phyloP scores from a whole-genome alignment of 2,329 filamentous ascomycete species.

The Chaetoscypha palmicola region DNA sequence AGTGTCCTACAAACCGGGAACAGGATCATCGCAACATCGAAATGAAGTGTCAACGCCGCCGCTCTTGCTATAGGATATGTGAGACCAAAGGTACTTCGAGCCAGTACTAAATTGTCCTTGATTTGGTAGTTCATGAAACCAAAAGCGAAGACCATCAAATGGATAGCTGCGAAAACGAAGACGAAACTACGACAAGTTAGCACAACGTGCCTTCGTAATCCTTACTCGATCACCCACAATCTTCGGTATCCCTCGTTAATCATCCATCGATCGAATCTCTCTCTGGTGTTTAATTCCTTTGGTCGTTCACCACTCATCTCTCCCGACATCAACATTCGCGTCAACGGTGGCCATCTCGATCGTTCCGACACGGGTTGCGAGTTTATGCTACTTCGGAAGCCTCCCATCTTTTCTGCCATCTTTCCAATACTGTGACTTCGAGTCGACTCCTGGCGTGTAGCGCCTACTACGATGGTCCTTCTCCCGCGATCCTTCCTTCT shows the following conservation, averaged over 20 bases:
- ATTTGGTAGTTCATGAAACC: constrained; percentile 73
- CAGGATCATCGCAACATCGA: constrained; percentile 73
- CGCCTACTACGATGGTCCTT: constrained; percentile 12
- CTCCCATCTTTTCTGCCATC: constrained; percentile 23
- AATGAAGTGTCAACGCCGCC: constrained; percentile 69
- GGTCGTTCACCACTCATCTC: constrained; percentile 72
- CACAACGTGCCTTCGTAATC: constrained; percentile 4
- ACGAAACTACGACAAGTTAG: constrained; percentile 56
- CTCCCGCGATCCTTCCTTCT: constrained; percentile 7
- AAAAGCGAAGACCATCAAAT: constrained; percentile 72
- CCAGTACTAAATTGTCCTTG: constrained; percentile 64
- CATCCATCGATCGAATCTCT: constrained; percentile 82
- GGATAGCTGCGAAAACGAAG: constrained; percentile 64
- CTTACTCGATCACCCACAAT: constrained; percentile 49
- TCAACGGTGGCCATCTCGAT: constrained; percentile 75
- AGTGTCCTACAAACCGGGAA: constrained; percentile 79
- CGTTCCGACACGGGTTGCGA: constrained; percentile 54
- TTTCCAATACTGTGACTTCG: constrained; percentile 19
- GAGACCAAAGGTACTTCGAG: constrained; percentile 63
- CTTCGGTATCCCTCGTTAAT: constrained; percentile 78
- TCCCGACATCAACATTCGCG: constrained; percentile 74
- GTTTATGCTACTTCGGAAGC: constrained; percentile 24
- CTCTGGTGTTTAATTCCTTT: constrained; percentile 58
- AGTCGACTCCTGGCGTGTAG: constrained; percentile 19
- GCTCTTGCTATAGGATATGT: constrained; percentile 73